Base-by-base conservation (phyloP, 2,329 filamentous ascomycete species). In the Fusarium odoratissimum region DNA sequence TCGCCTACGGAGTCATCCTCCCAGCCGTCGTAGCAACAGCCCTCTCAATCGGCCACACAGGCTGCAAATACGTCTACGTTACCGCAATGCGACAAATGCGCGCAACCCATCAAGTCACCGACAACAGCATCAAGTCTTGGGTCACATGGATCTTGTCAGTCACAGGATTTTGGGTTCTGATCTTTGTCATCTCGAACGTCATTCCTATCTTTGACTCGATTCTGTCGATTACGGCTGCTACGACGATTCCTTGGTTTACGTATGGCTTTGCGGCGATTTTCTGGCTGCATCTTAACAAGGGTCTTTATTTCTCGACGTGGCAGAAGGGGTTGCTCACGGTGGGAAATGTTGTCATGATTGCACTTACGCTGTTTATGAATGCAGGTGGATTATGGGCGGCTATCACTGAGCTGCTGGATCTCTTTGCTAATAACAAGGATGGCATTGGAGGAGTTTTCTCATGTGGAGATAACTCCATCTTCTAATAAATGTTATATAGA, bases 181-280 rank as follows among this genome's bases (percentile, higher is more conserved):
- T 75, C 23, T 79, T 79, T 37, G 67, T 73, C 7, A 69, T 79
- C 19, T 74, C 77, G 0, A 79, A 79, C 3, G 77, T 75, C 37
- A 78, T 79, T 19, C 77, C 77, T 2, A 72, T 79, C 25, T 79
- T 79, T 52, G 75, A 79, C 37, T 79, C 77, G 0, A 78, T 79
- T 13, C 60, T 79, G 17, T 74, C 75, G 4, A 79, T 79, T 0
- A 76, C 75, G 0, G 73, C 75, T 1, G 75, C 77, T 0, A 78
- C 76, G 0, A 77, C 76, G 0, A 75, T 78, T 12, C 71, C 77
- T 0, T 79, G 77, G 77, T 79, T 78, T 6, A 78, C 75, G 0
- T 79, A 76, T 14, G 69, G 74, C 3, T 71, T 79, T 7, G 67
- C 72, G 0, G 74, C 72, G 2, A 69, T 77, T 21, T 76, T 79